A percentile compares a stretch with the other conserved stretches of the same genome.
Conservation (phyloP, 2,329 filamentous ascomycete genomes). For the Botrytis fabae region DNA sequence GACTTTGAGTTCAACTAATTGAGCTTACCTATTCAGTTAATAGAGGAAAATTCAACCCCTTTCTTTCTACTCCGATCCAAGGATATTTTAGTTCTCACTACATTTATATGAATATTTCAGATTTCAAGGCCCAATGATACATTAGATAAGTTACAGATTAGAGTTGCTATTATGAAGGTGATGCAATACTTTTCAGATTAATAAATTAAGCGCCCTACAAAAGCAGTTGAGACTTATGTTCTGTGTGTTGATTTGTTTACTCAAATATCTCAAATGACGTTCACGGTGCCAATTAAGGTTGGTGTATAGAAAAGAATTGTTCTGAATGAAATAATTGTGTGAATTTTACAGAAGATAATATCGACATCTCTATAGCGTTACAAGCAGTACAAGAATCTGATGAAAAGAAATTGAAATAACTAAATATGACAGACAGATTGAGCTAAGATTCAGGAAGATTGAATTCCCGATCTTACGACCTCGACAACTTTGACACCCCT, state of each 20-base stretch:
- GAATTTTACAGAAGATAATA: neutral
- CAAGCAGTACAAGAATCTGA: neutral
- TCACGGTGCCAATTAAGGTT: neutral
- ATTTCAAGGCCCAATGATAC: too few relatives aligned
- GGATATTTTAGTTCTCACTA: too few relatives aligned
- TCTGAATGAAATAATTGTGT: neutral
- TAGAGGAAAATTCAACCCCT: too few relatives aligned
- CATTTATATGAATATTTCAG: too few relatives aligned
- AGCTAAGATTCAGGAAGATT: neutral
- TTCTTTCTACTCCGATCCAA: too few relatives aligned
- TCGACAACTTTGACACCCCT: slow-evolving; percentile 26
- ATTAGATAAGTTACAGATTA: too few relatives aligned
- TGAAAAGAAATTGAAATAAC: neutral
- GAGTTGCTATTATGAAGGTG: too few relatives aligned
- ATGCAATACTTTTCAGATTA: too few relatives aligned
- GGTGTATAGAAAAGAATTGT: neutral
- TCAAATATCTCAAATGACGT: neutral
- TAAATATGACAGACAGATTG: neutral
- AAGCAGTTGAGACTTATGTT: neutral
- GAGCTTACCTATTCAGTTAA: too few relatives aligned
- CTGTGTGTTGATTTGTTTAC: neutral
- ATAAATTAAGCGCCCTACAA: too few relatives aligned
- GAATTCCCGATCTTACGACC: slow-evolving; percentile 13
- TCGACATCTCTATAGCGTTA: neutral
- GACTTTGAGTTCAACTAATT: neutral